Evolutionary conservation across 306 rosid species (phyloP).

Genomic region (Sicyos baderoa): DNA sequence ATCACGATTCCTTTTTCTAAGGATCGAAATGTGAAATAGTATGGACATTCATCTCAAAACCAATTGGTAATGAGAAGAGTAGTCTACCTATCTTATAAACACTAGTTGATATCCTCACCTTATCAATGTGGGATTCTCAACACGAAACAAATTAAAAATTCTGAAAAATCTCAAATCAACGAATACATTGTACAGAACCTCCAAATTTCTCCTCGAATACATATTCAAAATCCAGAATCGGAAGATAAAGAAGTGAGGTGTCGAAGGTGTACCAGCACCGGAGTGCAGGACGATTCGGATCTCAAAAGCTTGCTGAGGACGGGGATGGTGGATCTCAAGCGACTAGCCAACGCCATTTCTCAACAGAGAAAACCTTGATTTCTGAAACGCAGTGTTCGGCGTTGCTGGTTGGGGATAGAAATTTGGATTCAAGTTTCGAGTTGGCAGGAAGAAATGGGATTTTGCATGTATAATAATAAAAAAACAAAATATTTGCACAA

Average conservation of each 20-base stretch:
- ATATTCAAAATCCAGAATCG: background rate
- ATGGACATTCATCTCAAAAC: too few relatives aligned
- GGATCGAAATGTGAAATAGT: too few relatives aligned
- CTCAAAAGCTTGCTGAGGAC: constrained; percentile 17
- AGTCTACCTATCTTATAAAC: too few relatives aligned
- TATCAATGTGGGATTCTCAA: too few relatives aligned
- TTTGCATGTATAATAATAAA: too few relatives aligned
- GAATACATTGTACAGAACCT: background rate
- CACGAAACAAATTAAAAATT: background rate
- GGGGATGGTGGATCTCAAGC: constrained; percentile 14
- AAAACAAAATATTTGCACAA: too few relatives aligned
- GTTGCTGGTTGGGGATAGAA: background rate
- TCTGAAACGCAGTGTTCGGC: background rate
- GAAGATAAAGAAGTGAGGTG: background rate
- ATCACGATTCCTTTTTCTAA: background rate
- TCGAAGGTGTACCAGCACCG: background rate
- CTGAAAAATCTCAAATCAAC: background rate
- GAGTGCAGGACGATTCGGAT: constrained; percentile 6
- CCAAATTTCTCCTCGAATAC: background rate
- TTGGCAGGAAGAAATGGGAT: background rate
- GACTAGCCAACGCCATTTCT: constrained; percentile 21
- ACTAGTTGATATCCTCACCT: too few relatives aligned
- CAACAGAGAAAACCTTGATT: constrained; percentile 2
- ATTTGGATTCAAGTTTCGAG: constrained; percentile 12
- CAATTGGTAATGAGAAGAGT: too few relatives aligned